phyloP scores from a whole-genome alignment of 805 yeast species.

The Grigorovia yakushimaensis region DNA sequence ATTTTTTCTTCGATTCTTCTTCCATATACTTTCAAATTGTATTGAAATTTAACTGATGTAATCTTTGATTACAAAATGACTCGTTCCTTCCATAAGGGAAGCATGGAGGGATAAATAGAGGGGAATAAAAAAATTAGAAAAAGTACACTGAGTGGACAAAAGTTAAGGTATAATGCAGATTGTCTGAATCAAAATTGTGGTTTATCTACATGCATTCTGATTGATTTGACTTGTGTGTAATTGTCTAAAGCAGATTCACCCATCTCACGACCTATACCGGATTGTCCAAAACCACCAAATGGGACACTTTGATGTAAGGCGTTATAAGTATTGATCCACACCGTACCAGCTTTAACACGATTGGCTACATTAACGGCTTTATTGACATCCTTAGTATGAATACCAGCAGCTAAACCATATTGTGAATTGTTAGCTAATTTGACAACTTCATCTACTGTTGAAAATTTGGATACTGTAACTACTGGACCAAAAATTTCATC shows the following conservation, averaged over 20 bases:
- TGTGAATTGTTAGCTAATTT: constrained; percentile 66
- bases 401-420: constrained; percentile 87
- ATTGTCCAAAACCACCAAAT: constrained; percentile 85
- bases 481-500: constrained; percentile 92
- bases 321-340: constrained; percentile 87
- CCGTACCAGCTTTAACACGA: constrained; percentile 75
- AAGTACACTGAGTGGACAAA: too few relatives aligned
- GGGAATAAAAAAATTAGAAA: background rate
- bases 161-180: background rate
- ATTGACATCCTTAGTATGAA: constrained; percentile 68
- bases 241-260: constrained; percentile 79
- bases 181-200: background rate
- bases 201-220: constrained; percentile 26
- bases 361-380: constrained; percentile 68
- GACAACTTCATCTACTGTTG: constrained; percentile 73
- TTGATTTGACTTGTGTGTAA: constrained; percentile 82
- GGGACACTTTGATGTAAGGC: constrained; percentile 83
- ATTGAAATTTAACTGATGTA: background rate
- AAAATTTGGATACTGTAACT: constrained; percentile 72
- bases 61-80: background rate
- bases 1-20: background rate
- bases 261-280: constrained; percentile 91
- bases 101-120: background rate
- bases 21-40: background rate
- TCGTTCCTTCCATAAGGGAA: background rate